phyloP scores from a whole-genome alignment of 805 yeast genomes.

The Zygoascus flipseniorum region DNA sequence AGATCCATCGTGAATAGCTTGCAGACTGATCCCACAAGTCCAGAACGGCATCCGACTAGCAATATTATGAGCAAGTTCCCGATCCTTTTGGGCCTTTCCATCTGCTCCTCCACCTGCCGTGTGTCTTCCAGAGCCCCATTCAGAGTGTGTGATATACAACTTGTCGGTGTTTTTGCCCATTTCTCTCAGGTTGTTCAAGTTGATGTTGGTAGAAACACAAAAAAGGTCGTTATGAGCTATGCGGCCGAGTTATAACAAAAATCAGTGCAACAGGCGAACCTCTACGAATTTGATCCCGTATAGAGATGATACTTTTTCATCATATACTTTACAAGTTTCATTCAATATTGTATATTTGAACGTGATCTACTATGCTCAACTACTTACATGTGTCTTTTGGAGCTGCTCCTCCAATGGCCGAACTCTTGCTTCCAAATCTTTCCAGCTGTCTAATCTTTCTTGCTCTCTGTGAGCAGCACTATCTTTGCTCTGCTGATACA shows the following conservation, averaged over 20 bases:
- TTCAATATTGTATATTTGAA: too few relatives aligned
- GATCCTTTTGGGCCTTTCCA: background rate
- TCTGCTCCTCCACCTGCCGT: constrained; percentile 22
- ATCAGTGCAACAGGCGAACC: too few relatives aligned
- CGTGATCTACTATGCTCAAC: background rate
- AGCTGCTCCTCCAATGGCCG: constrained; percentile 9
- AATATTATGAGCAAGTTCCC: background rate
- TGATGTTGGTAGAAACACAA: background rate
- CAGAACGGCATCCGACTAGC: constrained; percentile 24
- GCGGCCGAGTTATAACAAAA: too few relatives aligned
- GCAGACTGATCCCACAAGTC: constrained; percentile 26
- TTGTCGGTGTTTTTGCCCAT: constrained; percentile 33
- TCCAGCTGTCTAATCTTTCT: constrained; percentile 52
- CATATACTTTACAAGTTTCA: too few relatives aligned
- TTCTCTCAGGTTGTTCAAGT: background rate
- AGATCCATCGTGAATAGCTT: constrained; percentile 22
- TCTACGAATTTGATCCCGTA: too few relatives aligned
- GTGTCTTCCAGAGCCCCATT: constrained; percentile 25
- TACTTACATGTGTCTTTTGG: background rate
- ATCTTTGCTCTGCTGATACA: constrained; percentile 71
- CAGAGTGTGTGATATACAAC: constrained; percentile 29
- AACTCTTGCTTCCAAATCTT: constrained; percentile 48
- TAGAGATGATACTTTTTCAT: too few relatives aligned
- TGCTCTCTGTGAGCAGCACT: constrained; percentile 57
- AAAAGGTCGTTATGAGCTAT: background rate